Conservation (phyloP, 495 filamentous ascomycete species). For the Neurospora africana region DNA sequence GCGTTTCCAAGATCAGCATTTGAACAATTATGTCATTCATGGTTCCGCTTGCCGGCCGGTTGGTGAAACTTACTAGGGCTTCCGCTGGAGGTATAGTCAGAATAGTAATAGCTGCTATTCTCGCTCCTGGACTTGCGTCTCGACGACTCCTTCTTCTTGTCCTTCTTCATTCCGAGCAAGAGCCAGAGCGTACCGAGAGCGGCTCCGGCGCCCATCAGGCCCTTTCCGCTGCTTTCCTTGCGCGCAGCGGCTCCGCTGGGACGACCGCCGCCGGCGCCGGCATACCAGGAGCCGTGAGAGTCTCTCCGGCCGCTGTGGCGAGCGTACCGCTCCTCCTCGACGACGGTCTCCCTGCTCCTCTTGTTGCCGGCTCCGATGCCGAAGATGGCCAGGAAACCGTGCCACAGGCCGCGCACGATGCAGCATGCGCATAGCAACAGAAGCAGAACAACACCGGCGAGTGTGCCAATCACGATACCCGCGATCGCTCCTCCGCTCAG, state of each 20-base stretch:
- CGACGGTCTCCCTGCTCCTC: constrained; percentile 46
- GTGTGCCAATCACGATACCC: constrained; percentile 83
- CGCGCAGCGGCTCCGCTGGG: constrained; percentile 42
- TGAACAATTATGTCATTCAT: constrained; percentile 9
- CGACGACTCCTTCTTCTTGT: constrained; percentile 38
- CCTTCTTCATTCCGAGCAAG: constrained; percentile 65
- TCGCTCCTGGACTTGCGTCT: constrained; percentile 36
- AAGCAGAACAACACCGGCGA: constrained; percentile 64
- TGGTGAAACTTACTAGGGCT: constrained; percentile 37
- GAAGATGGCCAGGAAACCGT: constrained; percentile 54
- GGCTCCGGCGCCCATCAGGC: constrained; percentile 49
- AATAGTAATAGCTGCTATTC: constrained; percentile 39
- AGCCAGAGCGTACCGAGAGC: constrained; percentile 57
- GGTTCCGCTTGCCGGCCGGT: constrained; percentile 1
- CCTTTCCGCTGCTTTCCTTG: constrained; percentile 43
- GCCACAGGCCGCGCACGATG: constrained; percentile 56
- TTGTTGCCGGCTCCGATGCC: constrained; percentile 42
- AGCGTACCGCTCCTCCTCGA: constrained; percentile 59
- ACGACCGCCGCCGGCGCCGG: constrained; percentile 28
- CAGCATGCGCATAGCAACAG: constrained; percentile 65
- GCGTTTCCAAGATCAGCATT: constrained; percentile 3
- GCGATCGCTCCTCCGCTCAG: constrained; percentile 81
- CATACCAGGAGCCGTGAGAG: constrained; percentile 57
- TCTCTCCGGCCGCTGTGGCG: constrained; percentile 25
- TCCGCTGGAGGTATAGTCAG: constrained; percentile 33